Conservation (phyloP, 208 protist species). For the Strigomonas oncopelti region DNA sequence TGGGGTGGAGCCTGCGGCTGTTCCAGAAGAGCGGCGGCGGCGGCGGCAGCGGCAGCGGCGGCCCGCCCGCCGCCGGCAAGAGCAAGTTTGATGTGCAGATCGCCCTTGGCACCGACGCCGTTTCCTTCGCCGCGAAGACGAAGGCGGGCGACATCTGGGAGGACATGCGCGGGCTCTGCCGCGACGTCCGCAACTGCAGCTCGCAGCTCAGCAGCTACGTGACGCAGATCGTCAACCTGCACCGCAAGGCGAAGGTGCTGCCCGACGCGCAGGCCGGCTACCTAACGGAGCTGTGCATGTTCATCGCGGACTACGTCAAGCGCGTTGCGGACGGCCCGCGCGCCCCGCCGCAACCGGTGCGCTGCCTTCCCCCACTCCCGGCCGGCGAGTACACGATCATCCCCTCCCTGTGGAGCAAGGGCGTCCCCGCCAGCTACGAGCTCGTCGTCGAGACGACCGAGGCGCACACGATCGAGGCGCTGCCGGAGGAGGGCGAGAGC, state of each 20-base stretch:
- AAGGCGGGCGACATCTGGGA: conserved; percentile 15
- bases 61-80: conserved; percentile 18
- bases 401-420: conserved; percentile 56
- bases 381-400: conserved; percentile 72
- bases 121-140: conserved; percentile 5
- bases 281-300: conserved; percentile 26
- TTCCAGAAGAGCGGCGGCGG: background rate
- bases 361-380: conserved; percentile 40
- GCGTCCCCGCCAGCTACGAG: conserved; percentile 47
- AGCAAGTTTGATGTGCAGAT: conserved; percentile 14
- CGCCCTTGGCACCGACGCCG: conserved; percentile 11
- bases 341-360: conserved; percentile 18
- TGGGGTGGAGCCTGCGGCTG: conserved; percentile 10
- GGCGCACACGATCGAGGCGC: conserved; percentile 34
- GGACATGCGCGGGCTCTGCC: conserved; percentile 16
- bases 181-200: conserved; percentile 33
- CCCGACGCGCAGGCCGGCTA: conserved; percentile 16
- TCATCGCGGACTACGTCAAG: conserved; percentile 40
- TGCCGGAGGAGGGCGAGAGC: conserved; percentile 43
- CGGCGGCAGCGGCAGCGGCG: background rate
- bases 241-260: conserved; percentile 26
- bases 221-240: conserved; percentile 33
- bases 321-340: conserved; percentile 23
- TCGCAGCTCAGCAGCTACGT: conserved; percentile 44
- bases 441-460: conserved; percentile 68